Evolutionary conservation across 2,329 filamentous ascomycete species (phyloP).

Genomic region (Elsinoe australis): DNA sequence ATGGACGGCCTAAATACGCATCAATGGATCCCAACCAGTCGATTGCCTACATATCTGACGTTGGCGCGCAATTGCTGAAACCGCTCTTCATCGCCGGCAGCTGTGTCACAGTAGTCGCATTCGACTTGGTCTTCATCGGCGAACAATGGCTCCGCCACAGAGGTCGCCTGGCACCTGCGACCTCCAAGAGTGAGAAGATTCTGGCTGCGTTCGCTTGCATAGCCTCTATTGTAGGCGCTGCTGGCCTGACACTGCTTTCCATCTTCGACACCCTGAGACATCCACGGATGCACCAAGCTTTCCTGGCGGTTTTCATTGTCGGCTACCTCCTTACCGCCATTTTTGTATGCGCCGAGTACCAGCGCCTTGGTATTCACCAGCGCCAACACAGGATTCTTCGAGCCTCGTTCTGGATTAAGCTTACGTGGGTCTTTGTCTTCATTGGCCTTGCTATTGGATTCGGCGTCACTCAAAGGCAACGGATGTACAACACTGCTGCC

Average conservation of each 20-base stretch:
- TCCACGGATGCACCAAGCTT: constrained; percentile 60
- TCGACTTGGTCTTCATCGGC: constrained; percentile 70
- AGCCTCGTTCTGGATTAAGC: constrained; percentile 79
- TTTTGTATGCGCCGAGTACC: constrained; percentile 85
- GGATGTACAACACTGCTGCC: constrained; percentile 58
- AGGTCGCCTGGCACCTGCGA: constrained; percentile 71
- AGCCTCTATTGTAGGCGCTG: constrained; percentile 65
- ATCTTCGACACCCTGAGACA: constrained; percentile 78
- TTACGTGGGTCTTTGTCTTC: constrained; percentile 75
- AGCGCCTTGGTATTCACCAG: constrained; percentile 73
- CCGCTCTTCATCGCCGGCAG: constrained; percentile 71
- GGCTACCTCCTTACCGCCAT: constrained; percentile 81
- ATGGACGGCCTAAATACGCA: constrained; percentile 49
- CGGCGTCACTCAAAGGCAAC: constrained; percentile 46
- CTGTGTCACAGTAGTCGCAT: constrained; percentile 63
- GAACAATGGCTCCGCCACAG: constrained; percentile 81
- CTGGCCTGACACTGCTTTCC: constrained; percentile 71
- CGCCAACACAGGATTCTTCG: constrained; percentile 66
- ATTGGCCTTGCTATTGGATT: constrained; percentile 64
- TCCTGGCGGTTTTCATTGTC: constrained; percentile 72
- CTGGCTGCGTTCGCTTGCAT: constrained; percentile 55
- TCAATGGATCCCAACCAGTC: constrained; percentile 52
- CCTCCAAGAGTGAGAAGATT: constrained; percentile 53
- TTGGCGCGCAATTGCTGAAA: constrained; percentile 57
- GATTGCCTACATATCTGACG: constrained; percentile 52